phyloP scores from a whole-genome alignment of 148 eudicot species.

The Pouteria glomerata region DNA sequence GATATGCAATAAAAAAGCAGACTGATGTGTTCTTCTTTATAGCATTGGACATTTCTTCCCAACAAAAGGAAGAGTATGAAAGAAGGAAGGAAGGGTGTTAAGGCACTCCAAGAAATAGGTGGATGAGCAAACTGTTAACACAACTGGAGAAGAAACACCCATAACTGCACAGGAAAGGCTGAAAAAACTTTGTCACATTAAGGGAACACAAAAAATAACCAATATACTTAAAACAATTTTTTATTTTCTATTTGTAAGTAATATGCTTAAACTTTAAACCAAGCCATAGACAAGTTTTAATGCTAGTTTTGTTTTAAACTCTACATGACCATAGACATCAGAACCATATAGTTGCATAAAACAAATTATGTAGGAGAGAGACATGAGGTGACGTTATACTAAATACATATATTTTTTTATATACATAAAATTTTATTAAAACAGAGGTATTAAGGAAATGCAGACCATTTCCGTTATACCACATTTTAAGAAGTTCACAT shows the following conservation, averaged over 20 bases:
- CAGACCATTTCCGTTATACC: too few species aligned
- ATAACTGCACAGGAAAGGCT: constrained; percentile 2
- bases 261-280: too few species aligned
- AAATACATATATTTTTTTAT: too few species aligned
- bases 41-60: not conserved
- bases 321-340: not conserved
- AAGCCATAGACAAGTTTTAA: too few species aligned
- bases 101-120: not conserved
- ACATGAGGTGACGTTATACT: too few species aligned
- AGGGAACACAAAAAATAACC: too few species aligned
- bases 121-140: not conserved
- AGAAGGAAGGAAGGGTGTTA: not conserved
- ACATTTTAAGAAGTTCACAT: too few species aligned
- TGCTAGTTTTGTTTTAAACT: not conserved
- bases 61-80: not conserved
- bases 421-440: too few species aligned
- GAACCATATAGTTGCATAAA: not conserved
- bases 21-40: not conserved
- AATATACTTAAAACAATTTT: too few species aligned
- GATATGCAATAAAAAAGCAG: not conserved
- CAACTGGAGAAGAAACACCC: not conserved
- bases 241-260: too few species aligned
- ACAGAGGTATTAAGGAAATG: too few species aligned
- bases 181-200: not conserved
- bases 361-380: not conserved